Base-by-base conservation (phyloP, 2,329 filamentous ascomycete species). In the Lachnellula suecica region DNA sequence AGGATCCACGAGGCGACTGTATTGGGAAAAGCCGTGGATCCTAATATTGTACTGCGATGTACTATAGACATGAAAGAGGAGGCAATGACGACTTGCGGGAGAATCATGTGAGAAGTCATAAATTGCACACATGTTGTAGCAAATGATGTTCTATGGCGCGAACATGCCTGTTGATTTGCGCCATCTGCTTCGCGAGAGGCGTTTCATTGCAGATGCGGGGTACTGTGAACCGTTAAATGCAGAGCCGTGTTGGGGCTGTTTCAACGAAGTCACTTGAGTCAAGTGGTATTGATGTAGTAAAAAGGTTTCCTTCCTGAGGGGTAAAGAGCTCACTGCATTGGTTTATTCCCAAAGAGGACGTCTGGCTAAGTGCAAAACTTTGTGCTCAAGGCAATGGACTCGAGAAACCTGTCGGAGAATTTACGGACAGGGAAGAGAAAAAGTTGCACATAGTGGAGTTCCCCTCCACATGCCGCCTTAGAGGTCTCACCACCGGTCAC, bases 171-270 rank as follows among this genome's bases (percentile, higher is more conserved):
- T 15, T n/a, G 13, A 29, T 35, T 45, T n/a, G 34, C 49, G 31
- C 41, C 40, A 45, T 46, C 17, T 29, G 22, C 42, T 37, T 23
- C 3, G 24, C n/a, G 15, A 24, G 29, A 17, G 15, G 22, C 27
- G 50, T 48, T 38, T 41, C 51, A 49, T 38, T 34, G 41, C 41
- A 45, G 40, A 43, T 53, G 51, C 51, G 51, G 51, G 50, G 51
- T 35, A 31, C 23, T 13, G 6, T n/a, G n/a, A 22, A 15, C 9
- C 10, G 6, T 38, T 38, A 5, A 17, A 37, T 37, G 7, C 34
- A n/a, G n/a, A n/a, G n/a, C n/a, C n/a, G n/a, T n/a, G n/a, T n/a
- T n/a, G n/a, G n/a, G 29, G 29, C 29, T 31, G 29, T 31, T 31
- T 31, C 29, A 31, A 31, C 8, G 29, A 15, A 31, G 8, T 8